Conservation (phyloP, 352 stramenopile genomes). For the Peronospora belbahrii region DNA sequence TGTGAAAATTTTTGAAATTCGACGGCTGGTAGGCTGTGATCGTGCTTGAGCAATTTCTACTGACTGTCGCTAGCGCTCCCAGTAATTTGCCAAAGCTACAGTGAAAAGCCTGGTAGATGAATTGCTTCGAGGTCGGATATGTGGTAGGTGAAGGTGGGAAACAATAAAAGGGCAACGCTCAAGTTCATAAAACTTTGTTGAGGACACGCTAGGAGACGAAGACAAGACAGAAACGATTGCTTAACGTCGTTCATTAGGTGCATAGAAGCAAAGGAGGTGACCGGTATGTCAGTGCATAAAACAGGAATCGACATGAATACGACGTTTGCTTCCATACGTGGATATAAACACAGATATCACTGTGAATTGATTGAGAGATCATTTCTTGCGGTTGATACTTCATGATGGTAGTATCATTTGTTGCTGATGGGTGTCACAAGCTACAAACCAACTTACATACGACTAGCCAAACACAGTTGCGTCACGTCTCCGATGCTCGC, state of each 20-base stretch:
- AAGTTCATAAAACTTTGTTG: conserved; percentile 8
- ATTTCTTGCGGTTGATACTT: conserved; percentile 14
- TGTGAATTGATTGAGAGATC: conserved; percentile 10
- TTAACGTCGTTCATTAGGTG: conserved; percentile 7
- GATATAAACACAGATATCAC: background rate
- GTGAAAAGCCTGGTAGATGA: conserved; percentile 5
- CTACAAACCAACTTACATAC: conserved; percentile 13
- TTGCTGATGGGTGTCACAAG: conserved; percentile 6
- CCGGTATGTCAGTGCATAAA: conserved; percentile 24
- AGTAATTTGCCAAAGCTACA: too few species aligned
- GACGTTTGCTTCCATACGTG: conserved; percentile 8
- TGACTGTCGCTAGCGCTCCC: too few species aligned
- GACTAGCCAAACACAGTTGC: background rate
- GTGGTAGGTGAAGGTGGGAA: conserved; percentile 15
- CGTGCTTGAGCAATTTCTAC: conserved; percentile 1
- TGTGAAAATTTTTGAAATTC: conserved; percentile 65
- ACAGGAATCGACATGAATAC: conserved; percentile 12
- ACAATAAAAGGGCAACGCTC: conserved; percentile 8
- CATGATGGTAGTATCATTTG: too few species aligned
- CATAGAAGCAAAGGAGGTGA: conserved; percentile 10
- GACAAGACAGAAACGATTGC: conserved; percentile 15
- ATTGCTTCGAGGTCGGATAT: conserved; percentile 13
- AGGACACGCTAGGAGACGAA: conserved; percentile 14
- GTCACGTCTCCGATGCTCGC: conserved; percentile 22
- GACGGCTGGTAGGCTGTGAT: conserved; percentile 18